Percentiles rank a stretch among this genome's conserved stretches.
phyloP scores from a whole-genome alignment of 441 rosid species.

The Populus hybrid region DNA sequence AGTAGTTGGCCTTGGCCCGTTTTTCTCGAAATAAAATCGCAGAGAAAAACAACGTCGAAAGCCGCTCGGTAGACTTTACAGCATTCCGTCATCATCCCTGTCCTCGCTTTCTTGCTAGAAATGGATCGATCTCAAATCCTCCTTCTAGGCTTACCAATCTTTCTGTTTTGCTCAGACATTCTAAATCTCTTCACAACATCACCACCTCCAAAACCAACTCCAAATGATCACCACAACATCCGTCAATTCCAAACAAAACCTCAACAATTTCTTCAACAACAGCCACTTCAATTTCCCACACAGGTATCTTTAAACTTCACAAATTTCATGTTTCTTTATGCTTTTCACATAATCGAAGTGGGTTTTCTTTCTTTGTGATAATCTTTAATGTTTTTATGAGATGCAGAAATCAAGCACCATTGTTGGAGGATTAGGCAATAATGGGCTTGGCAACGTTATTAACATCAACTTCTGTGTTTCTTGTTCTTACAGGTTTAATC shows the following conservation, averaged over 20 bases:
- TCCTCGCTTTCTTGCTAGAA: not conserved
- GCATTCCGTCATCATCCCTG: not conserved
- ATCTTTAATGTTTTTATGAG: not conserved
- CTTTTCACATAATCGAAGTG: not conserved
- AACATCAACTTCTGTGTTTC: conserved; percentile 47
- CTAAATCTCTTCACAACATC: conserved; percentile 34
- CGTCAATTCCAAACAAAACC: conserved; percentile 17
- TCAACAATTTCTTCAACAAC: conserved; percentile 15
- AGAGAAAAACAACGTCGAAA: not conserved
- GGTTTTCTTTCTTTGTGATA: not conserved
- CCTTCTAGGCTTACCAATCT: conserved; percentile 42
- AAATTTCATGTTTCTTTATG: not conserved
- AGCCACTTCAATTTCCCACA: conserved; percentile 30
- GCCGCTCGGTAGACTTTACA: not conserved
- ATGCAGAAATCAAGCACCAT: conserved; percentile 33
- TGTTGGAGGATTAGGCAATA: conserved; percentile 24
- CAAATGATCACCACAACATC: conserved; percentile 3
- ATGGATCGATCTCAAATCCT: conserved; percentile 48
- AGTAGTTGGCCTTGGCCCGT: not conserved
- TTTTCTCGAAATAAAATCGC: not conserved
- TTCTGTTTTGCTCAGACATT: conserved; percentile 38
- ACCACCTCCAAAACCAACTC: conserved; percentile 29
- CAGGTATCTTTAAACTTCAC: conserved; percentile 20
- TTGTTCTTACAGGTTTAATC: conserved; percentile 40
- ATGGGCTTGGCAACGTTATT: conserved; percentile 40